Evolutionary conservation across 73 alveolate species (phyloP), one percentile per base, ranked within the genome.

Genomic region (Paramecium bursaria): DNA sequence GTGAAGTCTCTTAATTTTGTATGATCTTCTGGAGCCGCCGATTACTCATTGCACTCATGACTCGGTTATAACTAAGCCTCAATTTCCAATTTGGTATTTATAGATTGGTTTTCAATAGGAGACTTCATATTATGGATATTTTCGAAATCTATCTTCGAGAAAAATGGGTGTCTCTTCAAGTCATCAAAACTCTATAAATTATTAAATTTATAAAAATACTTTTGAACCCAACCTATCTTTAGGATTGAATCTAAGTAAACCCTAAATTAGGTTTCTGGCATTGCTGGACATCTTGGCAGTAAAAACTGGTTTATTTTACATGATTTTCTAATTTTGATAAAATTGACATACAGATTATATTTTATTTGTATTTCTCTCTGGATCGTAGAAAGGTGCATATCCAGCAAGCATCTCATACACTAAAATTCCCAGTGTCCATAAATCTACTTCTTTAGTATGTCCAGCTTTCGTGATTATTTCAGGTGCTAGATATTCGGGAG

Each of bases 401-500:
- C 82, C 82, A 21, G 82, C 23, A 1, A 67, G 44, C 82, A 67
- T 67, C 13, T 67, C 82, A 42, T 67, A 67, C 2, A 67, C 44
- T 10, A 67, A 47, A 9, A 67, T 67, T 19, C 60, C 82, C 23
- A 94, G 50, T 21, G 94, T 77, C 95, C 98, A 94, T 92, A 92
- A 94, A 52, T 94, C 98, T 5, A 92, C 97, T 14, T 86, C 88
- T 46, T 86, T 92, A 22, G 86, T 91, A 86, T 94, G 94, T 11
- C 97, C 97, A 50, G 87, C 33, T 23, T 90, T 79, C 46, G 85
- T 51, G 30, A 94, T 85, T 15, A 94, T 85, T 85, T 94, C 98
- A 30, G 98, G 98, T 29, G 98, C 98, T 48, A 95, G 87, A 55
- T 93, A 93, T 35, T 94, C 97, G 11, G 97, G 97, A 3, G 99